Base-by-base conservation (phyloP, 176 grass and related monocot species). In the Hsuehochloa calcarea region DNA sequence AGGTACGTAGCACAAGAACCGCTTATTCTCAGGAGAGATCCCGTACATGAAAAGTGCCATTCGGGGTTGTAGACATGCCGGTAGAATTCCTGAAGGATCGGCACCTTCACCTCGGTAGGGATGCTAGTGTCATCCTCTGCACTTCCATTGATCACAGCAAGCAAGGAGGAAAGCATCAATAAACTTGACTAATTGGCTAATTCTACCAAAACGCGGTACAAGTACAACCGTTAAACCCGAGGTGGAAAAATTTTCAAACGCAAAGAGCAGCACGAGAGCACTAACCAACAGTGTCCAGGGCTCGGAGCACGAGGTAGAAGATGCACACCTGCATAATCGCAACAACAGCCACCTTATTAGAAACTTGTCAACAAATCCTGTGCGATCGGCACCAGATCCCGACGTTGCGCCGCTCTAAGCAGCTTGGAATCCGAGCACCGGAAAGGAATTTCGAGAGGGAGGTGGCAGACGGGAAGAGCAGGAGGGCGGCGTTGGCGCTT, bases 111-210 rank as follows among this genome's bases (percentile, higher is more conserved):
- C 10, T 92, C 96, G 26, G 70, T 41, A 44, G 86, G 40, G 68
- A 99, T 87, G 89, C 93, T 94, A 26, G 96, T 99, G 84, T 99
- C 96, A 55, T 99, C 96, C 88, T 99, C 96, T 99, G 91, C 72
- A 89, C 41, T 73, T 60, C 13, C 11, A 77, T 37, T 72, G 35
- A 50, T 70, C 51, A 7, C 14, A 14, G 14, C 20, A 46, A 51
- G 78, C 20, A 38, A 82, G 31, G 58, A 82, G 72, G 19, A 70
- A 68, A 50, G 14, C 51, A 43, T 7, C 23, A 14, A 39, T 50
- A 22, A 39, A 80, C 3, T 80, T 27, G 58, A 25, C 39, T 20
- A 26, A 41, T 34, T 34, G 31, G 31, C 75, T 8, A 26, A 12
- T 46, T 67, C 3, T 15, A 72, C 26, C 56, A 54, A 77, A 87